phyloP scores from a whole-genome alignment of 1,284 basidiomycete genomes.

The Leucoagaricus sp. region DNA sequence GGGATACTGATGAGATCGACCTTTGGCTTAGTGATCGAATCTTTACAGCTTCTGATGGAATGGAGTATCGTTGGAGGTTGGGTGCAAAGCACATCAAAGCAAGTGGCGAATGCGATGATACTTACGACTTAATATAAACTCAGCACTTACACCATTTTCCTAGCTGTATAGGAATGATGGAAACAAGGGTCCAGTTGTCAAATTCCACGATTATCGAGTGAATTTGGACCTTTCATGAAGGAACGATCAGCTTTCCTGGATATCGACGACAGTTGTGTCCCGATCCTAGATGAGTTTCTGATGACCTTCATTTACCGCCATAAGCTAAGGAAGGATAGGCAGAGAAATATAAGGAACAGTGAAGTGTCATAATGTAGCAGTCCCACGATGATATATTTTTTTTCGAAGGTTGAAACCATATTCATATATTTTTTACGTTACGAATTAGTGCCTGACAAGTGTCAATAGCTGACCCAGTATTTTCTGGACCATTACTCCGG shows the following conservation, averaged over 20 bases:
- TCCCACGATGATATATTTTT: too few species aligned
- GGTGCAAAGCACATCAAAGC: slow-evolving; percentile 15
- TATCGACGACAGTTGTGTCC: slow-evolving; percentile 16
- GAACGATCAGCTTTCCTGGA: slow-evolving; percentile 18
- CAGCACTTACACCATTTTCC: not conserved
- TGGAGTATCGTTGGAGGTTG: slow-evolving; percentile 23
- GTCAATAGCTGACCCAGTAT: too few species aligned
- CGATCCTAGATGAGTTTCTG: slow-evolving; percentile 21
- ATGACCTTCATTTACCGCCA: slow-evolving; percentile 17
- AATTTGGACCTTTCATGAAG: slow-evolving; percentile 12
- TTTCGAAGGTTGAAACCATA: too few species aligned
- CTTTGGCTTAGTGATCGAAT: slow-evolving; percentile 15
- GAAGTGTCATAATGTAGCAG: too few species aligned
- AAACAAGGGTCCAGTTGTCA: slow-evolving; percentile 13
- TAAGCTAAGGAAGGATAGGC: not conserved
- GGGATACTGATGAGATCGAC: not conserved
- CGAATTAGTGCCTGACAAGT: too few species aligned
- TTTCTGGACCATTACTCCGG: too few species aligned
- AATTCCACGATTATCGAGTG: slow-evolving; percentile 13
- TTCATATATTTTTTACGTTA: too few species aligned
- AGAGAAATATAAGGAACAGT: too few species aligned
- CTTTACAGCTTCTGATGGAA: slow-evolving; percentile 23
- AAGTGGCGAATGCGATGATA: too few species aligned
- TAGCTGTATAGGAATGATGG: slow-evolving; percentile 17
- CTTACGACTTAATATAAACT: not conserved